Base-by-base conservation (phyloP, 257 asterid genomes). In the Ilex aquifolium region DNA sequence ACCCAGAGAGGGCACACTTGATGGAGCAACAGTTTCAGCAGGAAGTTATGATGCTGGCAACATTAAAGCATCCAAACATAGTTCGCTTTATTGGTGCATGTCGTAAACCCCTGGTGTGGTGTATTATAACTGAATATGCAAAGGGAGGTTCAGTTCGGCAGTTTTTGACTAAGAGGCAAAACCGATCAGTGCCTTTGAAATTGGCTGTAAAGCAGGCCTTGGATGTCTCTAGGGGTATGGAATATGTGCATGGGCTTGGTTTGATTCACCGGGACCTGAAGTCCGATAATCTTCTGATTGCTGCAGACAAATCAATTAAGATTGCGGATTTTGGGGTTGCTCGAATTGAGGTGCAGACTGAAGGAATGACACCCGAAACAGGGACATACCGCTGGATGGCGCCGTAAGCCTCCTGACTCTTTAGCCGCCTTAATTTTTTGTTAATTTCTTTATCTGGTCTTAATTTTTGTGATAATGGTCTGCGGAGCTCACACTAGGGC, bases 331-430 rank as follows among this genome's bases (percentile, higher is more conserved):
- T 92, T 69, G 99, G 99, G 57, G 97, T 92, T 50, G 99, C 99
- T 57, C 96, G 97, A 32, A 92, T 92, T 64, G 99, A 92, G 72
- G 97, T 89, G 65, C 91, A 89, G 83, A 89, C 99, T 13, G 97
- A 92, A 78, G 99, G 99, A 61, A 92, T 92, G 99, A 92, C 99
- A 29, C 99, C 99, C 14, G 99, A 92, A 70, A 92, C 99, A 6
- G 99, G 99, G 64, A 92, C 99, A 17, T 92, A 92, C 75, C 93
- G 97, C 53, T 92, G 99, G 99, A 92, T 92, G 99, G 99, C 99
- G 54, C 99, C 99, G 99, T 93, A 83, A 93, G 15, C 32, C 42
- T 29, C 7, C 73, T 3, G 44, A 68, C 48, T 59, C 44, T 63
- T 52, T 65, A 7, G 17, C 42, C 7, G 44, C 44, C 31, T 40